Base-by-base conservation (phyloP, 805 yeast genomes). In the Teunomyces panamensis region DNA sequence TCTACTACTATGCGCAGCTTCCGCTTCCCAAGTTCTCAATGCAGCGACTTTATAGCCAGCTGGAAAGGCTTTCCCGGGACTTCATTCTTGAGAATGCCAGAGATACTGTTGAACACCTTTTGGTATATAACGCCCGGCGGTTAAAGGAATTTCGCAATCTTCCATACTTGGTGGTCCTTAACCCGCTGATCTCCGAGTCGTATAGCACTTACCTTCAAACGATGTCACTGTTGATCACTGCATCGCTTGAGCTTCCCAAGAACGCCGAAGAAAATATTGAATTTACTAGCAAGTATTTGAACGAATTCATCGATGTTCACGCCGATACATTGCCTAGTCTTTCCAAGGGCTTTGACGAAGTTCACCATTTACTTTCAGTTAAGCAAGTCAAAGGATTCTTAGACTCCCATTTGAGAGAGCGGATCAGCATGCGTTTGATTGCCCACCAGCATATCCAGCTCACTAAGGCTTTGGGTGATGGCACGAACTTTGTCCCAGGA, bases 391-490 rank as follows among this genome's bases (percentile, higher is more conserved):
- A 84, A 46, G 58, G 62, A 3, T 87, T 91, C 55, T 70, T 92
- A 53, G 88, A 89, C 59, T 68, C 74, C 9, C 97, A 92, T 68
- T 73, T 92, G 56, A 74, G 79, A 47, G 96, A 91, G 55, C 76
- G 97, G 51, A 91, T 92, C 36, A 78, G 91, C 54, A 88, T 94
- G 83, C 81, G 96, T 48, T 71, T 91, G 43, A 73, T 90, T 46
- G 90, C 95, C 0, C 91, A 87, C 52, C 97, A 94, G 64, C 96
- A 87, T 66, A 76, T 89, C 17, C 78, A 79, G 45, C 67, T 89
- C 30, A 73, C 90, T 3, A 57, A 58, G 17, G 59, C 74, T 0
- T 56, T 71, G n/a, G 56, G 59, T 2, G 55, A 58, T 6, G 46
- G 78, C 70, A 30, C 70, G n/a, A 59, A 64, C 4, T 75, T 77